Evolutionary conservation across 2,329 filamentous ascomycete species (phyloP), one percentile per base, ranked within the genome.

Genomic region (Scytalidium sp.): DNA sequence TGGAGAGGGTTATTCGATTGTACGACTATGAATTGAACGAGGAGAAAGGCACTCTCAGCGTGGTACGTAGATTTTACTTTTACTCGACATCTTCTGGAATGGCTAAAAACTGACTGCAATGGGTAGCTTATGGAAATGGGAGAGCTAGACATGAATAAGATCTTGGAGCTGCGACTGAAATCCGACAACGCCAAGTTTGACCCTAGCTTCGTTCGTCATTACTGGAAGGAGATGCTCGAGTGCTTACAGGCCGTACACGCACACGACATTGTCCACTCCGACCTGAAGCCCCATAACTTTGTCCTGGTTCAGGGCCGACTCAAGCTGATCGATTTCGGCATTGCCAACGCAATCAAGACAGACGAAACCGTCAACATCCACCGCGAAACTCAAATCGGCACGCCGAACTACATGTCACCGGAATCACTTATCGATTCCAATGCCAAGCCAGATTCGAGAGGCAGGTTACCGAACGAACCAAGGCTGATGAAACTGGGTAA

Each of bases 151-250:
- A 80, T 99, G 62, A 88, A 95, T 64, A 90, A 87, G 49, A 84
- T 97, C 47, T 79, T 99, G 56, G 85, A 84, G 29, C 81, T 85
- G 56, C 83, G 85, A 9, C 74, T 89, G 61, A 89, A 85, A 61
- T 80, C 77, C 0, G 86, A 91, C 53, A 82, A 87, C 47, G 82
- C 88, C 36, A 81, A 79, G 52, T 87, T 99, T 53, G 94, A 99
- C 64, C 80, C 90, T 2, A 88, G 87, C 47, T 97, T 97, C 67
- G 90, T 94, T 11, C 87, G 94, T n/a, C 95, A 89, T 70, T 96
- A 96, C 75, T 99, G 94, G 94, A 94, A 96, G 68, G 94, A 99
- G 71, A 99, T 99, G 94, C 84, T 99, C 17, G 91, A 96, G 67
- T 97, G 94, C 65, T 83, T 99, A 5, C 83, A 89, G 58, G 83